A percentile compares a stretch with the other conserved stretches of the same genome.
Evolutionary conservation across 495 filamentous ascomycete genomes (phyloP).

Genomic region (Neurospora sp.): DNA sequence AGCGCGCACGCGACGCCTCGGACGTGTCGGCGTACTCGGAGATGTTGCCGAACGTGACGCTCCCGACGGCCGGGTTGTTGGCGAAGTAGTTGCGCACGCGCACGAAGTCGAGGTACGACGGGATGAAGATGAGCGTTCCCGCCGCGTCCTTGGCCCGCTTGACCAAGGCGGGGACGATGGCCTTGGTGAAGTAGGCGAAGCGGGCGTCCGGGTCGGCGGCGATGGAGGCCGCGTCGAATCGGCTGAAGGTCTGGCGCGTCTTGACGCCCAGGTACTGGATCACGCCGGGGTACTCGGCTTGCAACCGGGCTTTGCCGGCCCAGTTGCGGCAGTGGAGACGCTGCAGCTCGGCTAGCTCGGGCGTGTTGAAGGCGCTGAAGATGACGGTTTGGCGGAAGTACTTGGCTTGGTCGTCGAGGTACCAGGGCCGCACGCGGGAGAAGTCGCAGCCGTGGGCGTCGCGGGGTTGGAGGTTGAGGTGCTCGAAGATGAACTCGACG

Average conservation of each 20-base stretch:
- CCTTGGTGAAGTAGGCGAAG: constrained; percentile 83
- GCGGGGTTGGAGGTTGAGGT: constrained; percentile 83
- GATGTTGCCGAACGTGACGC: constrained; percentile 72
- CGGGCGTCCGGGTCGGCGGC: constrained; percentile 72
- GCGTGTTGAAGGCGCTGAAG: constrained; percentile 72
- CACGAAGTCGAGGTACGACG: constrained; percentile 88
- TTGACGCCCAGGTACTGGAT: constrained; percentile 56
- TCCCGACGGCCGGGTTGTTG: constrained; percentile 53
- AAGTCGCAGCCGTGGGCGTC: constrained; percentile 93
- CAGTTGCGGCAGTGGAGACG: constrained; percentile 69
- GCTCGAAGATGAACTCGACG: constrained; percentile 77
- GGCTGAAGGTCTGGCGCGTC: constrained; percentile 78
- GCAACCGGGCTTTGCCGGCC: constrained; percentile 63
- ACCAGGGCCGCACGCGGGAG: constrained; percentile 81
- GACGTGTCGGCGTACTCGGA: constrained; percentile 74
- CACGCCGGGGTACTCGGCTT: constrained; percentile 53
- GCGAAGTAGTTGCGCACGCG: constrained; percentile 86
- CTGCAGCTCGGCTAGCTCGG: constrained; percentile 75
- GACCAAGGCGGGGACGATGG: constrained; percentile 63
- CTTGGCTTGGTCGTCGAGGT: constrained; percentile 73
- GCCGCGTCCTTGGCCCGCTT: constrained; percentile 42
- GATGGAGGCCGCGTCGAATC: constrained; percentile 63
- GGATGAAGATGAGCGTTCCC: constrained; percentile 76
- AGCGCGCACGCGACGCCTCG: constrained; percentile 72
- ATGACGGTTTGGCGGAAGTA: constrained; percentile 78